These are phyloP conservation scores for Anastatica hierochuntica DNA, from an alignment of 345 rosid species.

Conservation along the genomic window DNA sequence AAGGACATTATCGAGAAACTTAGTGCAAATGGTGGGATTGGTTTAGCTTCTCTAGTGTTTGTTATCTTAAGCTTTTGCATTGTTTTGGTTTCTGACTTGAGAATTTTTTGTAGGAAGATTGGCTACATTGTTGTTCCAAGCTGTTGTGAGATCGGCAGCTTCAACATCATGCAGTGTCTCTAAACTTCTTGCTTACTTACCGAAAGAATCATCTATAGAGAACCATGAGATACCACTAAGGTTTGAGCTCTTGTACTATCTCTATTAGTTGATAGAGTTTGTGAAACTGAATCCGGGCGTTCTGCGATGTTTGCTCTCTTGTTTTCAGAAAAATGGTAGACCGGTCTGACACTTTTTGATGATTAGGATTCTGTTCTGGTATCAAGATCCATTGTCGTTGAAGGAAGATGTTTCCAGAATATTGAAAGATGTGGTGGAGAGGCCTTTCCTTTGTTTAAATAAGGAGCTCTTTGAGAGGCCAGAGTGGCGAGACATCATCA, in stretches of 20 bases:
- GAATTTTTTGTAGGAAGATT: slow-evolving; percentile 30
- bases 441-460: slow-evolving; percentile 59
- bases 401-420: slow-evolving; percentile 49
- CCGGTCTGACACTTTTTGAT: slow-evolving; percentile 24
- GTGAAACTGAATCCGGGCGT: slow-evolving; percentile 10
- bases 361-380: slow-evolving; percentile 62
- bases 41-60: background rate
- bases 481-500: slow-evolving; percentile 38
- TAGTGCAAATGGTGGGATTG: slow-evolving; percentile 35
- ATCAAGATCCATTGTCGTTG: slow-evolving; percentile 50
- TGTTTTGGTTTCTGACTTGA: background rate
- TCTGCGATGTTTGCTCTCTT: too few relatives aligned
- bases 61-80: background rate
- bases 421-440: slow-evolving; percentile 37
- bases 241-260: slow-evolving; percentile 27
- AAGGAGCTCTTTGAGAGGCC: slow-evolving; percentile 44
- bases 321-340: slow-evolving; percentile 20
- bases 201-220: slow-evolving; percentile 30
- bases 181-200: slow-evolving; percentile 39
- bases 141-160: slow-evolving; percentile 42
- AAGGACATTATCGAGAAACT: slow-evolving; percentile 31
- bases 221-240: slow-evolving; percentile 42
- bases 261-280: background rate
- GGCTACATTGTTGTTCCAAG: slow-evolving; percentile 30
- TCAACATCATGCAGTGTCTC: slow-evolving; percentile 36